Conservation (phyloP, 78 protist species). For the Cavenderia fasciculata region DNA sequence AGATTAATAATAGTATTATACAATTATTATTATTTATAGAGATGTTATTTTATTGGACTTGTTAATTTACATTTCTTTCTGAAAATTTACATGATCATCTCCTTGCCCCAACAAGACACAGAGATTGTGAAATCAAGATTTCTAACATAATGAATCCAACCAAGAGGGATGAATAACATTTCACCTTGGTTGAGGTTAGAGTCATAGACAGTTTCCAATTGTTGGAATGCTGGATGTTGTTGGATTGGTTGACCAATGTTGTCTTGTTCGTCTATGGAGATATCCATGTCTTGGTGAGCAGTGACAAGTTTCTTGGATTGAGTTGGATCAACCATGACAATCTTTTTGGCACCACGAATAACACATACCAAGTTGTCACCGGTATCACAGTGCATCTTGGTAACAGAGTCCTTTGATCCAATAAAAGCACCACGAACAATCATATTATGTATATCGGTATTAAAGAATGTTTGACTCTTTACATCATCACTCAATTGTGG, state of each 20-base stretch:
- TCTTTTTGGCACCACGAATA: conserved; percentile 8
- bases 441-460: conserved; percentile 15
- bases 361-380: conserved; percentile 58
- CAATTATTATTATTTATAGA: too few relatives aligned
- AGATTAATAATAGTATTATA: too few relatives aligned
- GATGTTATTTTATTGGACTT: too few relatives aligned
- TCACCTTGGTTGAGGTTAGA: conserved; percentile 21
- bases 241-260: conserved; percentile 3
- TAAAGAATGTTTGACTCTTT: background rate
- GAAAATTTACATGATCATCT: too few relatives aligned
- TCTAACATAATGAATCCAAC: conserved; percentile 61
- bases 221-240: conserved; percentile 20
- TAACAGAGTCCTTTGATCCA: conserved; percentile 21
- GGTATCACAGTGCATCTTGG: conserved; percentile 50
- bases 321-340: conserved; percentile 30
- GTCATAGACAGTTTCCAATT: background rate
- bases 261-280: background rate
- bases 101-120: conserved; percentile 56
- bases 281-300: background rate
- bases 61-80: too few relatives aligned
- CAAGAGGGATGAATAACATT: conserved; percentile 23
- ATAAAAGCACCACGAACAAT: conserved; percentile 38
- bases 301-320: background rate
- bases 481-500: conserved; percentile 43
- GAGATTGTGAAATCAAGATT: conserved; percentile 29